Conservation (phyloP, 139 green algal species). For the Micractinium sp. region DNA sequence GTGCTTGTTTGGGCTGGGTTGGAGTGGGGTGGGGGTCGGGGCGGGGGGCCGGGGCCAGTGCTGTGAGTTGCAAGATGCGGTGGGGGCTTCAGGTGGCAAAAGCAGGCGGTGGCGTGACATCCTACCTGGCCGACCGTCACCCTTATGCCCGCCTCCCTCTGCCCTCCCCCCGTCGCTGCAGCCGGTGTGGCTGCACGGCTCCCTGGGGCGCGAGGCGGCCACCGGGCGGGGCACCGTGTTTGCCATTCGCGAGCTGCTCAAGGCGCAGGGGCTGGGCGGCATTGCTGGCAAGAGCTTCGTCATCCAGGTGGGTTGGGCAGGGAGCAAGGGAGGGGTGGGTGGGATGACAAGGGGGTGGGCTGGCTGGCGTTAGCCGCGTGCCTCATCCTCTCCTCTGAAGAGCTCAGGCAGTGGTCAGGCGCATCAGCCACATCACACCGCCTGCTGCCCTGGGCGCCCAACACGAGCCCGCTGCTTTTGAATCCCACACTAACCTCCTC, state of each 20-base stretch:
- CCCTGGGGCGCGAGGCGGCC: constrained; percentile 82
- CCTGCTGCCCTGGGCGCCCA: not conserved
- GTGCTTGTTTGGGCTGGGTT: not conserved
- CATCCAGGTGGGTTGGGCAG: constrained; percentile 65
- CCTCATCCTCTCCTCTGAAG: not conserved
- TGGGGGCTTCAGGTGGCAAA: not conserved
- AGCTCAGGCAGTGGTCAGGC: not conserved
- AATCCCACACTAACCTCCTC: not conserved
- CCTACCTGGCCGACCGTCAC: not conserved
- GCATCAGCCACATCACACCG: no score
- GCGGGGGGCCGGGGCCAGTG: no score
- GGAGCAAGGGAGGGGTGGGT: not conserved
- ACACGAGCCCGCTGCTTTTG: not conserved
- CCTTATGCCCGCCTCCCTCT: not conserved
- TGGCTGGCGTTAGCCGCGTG: not conserved
- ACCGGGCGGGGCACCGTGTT: constrained; percentile 86
- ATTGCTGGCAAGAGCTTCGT: constrained; percentile 78
- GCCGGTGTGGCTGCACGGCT: constrained; percentile 89
- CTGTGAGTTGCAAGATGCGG: no score
- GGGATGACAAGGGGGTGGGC: no score
- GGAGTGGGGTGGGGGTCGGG: not conserved
- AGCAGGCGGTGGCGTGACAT: not conserved
- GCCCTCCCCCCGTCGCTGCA: constrained; percentile 35
- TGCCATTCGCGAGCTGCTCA: constrained; percentile 74
- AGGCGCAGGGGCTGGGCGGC: constrained; percentile 42